Base-by-base conservation (phyloP, 2,329 filamentous ascomycete species). In the Botrytis tulipae region DNA sequence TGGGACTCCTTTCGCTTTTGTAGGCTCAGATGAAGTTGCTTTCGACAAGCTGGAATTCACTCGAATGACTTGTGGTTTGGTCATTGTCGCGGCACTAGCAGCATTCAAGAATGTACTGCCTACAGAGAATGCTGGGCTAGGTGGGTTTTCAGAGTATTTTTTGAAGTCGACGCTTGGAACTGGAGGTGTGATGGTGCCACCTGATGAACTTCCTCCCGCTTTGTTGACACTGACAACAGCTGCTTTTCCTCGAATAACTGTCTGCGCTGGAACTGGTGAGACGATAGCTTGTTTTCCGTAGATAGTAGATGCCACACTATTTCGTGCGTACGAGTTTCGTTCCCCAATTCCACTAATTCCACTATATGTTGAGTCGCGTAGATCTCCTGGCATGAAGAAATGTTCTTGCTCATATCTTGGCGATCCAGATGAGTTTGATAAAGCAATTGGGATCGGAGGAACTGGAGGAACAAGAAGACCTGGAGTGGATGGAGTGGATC, bases 211-310 rank as follows among this genome's bases (percentile, higher is more conserved):
- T 73, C 85, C 86, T 32, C 87, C 88, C 10, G 92, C 92, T 82
- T 94, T 71, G 12, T 73, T 96, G 77, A 99, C 94, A 79, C 93
- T 97, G 81, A 99, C 94, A 80, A 98, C 91, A 51, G 94, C 95
- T 16, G 96, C 94, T 83, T 96, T 97, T 76, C 92, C 93, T 75
- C 94, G 90, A 81, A 95, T 92, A 74, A 93, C 92, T 70, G 94
- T 96, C 80, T 96, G 94, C 0, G 94, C 94, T 0, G 95, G 92
- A 73, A 91, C 84, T 2, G 86, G 92, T 81, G 86, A 94, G 78
- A 97, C 89, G 70, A 97, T 90, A 25, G 93, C 94, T 79, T 97
- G 94, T 84, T 95, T 95, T 77, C 94, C 93, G 81, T 98, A 98
- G 71, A 97, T 94, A 32, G 95, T 98, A 1, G 95, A 97, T 5